Percentiles rank a stretch among this genome's conserved stretches.
Evolutionary conservation across 176 grass and related monocot species (phyloP).

Genomic region (Poa annua): DNA sequence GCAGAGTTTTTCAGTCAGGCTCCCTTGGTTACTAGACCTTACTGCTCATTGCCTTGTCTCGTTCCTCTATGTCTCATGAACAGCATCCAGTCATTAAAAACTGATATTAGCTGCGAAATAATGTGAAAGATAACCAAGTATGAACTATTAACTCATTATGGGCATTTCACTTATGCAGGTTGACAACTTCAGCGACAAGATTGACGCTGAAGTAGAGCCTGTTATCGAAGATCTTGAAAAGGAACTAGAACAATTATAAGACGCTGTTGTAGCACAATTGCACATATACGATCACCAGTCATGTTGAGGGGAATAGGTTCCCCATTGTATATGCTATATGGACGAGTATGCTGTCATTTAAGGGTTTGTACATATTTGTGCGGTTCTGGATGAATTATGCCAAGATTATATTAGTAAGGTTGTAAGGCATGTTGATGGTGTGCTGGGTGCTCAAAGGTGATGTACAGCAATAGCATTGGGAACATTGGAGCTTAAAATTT

Average conservation of each 20-base stretch:
- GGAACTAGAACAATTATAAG: slow-evolving; percentile 37
- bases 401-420: background rate
- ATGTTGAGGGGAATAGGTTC: background rate
- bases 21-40: background rate
- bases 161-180: slow-evolving; percentile 35
- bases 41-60: background rate
- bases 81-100: background rate
- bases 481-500: background rate
- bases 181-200: slow-evolving; percentile 47
- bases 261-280: background rate
- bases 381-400: background rate
- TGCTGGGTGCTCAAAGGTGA: slow-evolving; percentile 10
- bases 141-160: slow-evolving; percentile 5
- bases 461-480: background rate
- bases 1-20: too few relatives aligned
- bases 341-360: background rate
- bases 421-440: slow-evolving; percentile 3
- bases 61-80: background rate
- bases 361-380: slow-evolving; percentile 42
- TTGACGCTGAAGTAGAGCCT: slow-evolving; percentile 52
- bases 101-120: slow-evolving; percentile 9
- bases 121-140: background rate
- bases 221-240: slow-evolving; percentile 56
- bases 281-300: slow-evolving; percentile 12
- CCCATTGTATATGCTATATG: background rate